These are phyloP conservation scores for Pseudogymnoascus sp. DNA, from an alignment of 2,329 filamentous ascomycete genomes.

Conservation along the genomic window DNA sequence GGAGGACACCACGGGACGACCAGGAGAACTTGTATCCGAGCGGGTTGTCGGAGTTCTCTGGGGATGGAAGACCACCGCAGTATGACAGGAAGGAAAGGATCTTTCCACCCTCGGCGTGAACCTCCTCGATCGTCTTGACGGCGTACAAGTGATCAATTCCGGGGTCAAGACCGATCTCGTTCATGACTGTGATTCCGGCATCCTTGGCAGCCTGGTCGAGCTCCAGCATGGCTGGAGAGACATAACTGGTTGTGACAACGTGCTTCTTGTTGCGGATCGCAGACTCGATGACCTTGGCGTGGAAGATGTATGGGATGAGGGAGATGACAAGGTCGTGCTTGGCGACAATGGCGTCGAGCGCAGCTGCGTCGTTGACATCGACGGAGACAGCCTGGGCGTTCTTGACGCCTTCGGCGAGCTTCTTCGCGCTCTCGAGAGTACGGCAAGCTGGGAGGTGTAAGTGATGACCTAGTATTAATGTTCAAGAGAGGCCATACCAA, in stretches of 20 bases:
- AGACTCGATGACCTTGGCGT: constrained; percentile 82
- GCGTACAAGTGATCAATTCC: constrained; percentile 69
- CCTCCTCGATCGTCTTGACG: constrained; percentile 77
- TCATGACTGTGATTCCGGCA: constrained; percentile 94
- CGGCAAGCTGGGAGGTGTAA: constrained; percentile 56
- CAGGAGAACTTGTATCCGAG: constrained; percentile 84
- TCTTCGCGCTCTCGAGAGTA: constrained; percentile 68
- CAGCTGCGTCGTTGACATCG: constrained; percentile 68
- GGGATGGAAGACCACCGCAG: constrained; percentile 71
- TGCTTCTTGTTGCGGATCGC: constrained; percentile 92
- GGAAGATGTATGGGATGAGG: constrained; percentile 87
- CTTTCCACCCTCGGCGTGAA: constrained; percentile 83
- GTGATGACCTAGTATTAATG: not conserved
- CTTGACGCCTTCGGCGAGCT: constrained; percentile 62
- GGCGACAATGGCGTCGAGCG: constrained; percentile 71
- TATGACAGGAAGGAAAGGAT: constrained; percentile 73
- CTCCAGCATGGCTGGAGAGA: constrained; percentile 86
- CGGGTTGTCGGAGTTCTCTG: constrained; percentile 75
- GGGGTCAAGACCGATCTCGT: constrained; percentile 79
- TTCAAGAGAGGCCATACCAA: constrained; percentile 33
- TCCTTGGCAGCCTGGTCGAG: constrained; percentile 76
- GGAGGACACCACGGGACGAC: constrained; percentile 72
- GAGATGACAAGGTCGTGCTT: constrained; percentile 73
- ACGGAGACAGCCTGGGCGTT: constrained; percentile 71
- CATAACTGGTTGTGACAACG: constrained; percentile 91